Evolutionary conservation across 164 flowering plant genomes (phyloP).

Genomic region (Magnolia sinica): DNA sequence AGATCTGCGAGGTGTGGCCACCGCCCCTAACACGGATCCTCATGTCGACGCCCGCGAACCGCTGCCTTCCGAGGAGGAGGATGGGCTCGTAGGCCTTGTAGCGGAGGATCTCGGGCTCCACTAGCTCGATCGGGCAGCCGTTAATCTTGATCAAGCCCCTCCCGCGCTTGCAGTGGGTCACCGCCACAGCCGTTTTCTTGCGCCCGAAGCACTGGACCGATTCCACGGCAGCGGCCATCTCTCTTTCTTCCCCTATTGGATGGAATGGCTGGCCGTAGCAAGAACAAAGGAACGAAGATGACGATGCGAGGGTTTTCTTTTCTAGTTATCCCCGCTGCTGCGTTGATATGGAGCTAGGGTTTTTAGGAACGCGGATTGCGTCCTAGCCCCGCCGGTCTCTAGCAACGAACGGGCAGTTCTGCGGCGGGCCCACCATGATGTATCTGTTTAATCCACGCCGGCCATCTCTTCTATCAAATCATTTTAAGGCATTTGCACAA

Average conservation of each 20-base stretch:
- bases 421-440: no score
- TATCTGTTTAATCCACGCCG: no score
- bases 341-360: background rate
- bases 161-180: conserved; percentile 22
- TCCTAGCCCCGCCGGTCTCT: no score
- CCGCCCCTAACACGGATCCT: conserved; percentile 17
- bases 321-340: background rate
- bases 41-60: conserved; percentile 24
- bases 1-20: conserved; percentile 18
- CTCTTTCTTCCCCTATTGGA: background rate
- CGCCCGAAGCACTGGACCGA: conserved; percentile 27
- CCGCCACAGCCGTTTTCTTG: conserved; percentile 22
- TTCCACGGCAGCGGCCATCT: conserved; percentile 9
- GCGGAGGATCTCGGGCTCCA: conserved; percentile 24
- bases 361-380: background rate
- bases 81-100: conserved; percentile 24
- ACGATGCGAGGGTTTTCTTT: background rate
- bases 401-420: no score
- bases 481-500: no score
- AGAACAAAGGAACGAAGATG: no score
- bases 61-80: conserved; percentile 21
- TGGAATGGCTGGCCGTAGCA: no score
- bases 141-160: conserved; percentile 21
- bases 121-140: conserved; percentile 23
- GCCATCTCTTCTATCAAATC: no score